phyloP scores from a whole-genome alignment of 768 basidiomycete genomes.

The Gloeopeniophorella convolvens region DNA sequence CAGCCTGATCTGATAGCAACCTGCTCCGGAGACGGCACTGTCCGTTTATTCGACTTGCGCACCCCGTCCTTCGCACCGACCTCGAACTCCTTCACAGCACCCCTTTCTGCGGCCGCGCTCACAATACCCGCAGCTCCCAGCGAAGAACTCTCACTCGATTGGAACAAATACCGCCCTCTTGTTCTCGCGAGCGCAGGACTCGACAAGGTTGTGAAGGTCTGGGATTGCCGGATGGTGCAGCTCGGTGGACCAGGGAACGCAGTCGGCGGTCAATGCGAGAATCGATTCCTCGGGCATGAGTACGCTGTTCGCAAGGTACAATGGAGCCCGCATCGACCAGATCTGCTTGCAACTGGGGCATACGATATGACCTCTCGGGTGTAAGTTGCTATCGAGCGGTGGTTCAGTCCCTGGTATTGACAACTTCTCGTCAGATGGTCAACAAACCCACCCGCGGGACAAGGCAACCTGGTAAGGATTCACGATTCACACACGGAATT shows the following conservation, averaged over 20 bases:
- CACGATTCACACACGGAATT: conserved; percentile 93
- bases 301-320: conserved; percentile 86
- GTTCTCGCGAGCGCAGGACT: conserved; percentile 74
- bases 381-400: conserved; percentile 55
- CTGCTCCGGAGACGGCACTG: conserved; percentile 80
- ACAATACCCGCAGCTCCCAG: conserved; percentile 73
- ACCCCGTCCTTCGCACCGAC: conserved; percentile 49
- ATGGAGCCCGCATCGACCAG: conserved; percentile 77
- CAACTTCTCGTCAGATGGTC: conserved; percentile 50
- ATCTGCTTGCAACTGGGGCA: conserved; percentile 64
- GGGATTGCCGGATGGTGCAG: conserved; percentile 86
- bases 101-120: conserved; percentile 62
- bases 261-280: conserved; percentile 69
- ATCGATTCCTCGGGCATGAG: conserved; percentile 74
- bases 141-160: conserved; percentile 79
- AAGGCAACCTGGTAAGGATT: conserved; percentile 54
- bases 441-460: conserved; percentile 46
- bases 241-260: conserved; percentile 35
- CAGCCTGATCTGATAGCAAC: conserved; percentile 75
- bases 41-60: conserved; percentile 79
- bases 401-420: neutral
- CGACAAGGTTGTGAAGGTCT: conserved; percentile 68
- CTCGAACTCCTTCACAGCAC: conserved; percentile 54
- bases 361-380: conserved; percentile 97
- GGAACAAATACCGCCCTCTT: conserved; percentile 88